Base-by-base conservation (phyloP, 495 filamentous ascomycete species). In the Cercophora samala region DNA sequence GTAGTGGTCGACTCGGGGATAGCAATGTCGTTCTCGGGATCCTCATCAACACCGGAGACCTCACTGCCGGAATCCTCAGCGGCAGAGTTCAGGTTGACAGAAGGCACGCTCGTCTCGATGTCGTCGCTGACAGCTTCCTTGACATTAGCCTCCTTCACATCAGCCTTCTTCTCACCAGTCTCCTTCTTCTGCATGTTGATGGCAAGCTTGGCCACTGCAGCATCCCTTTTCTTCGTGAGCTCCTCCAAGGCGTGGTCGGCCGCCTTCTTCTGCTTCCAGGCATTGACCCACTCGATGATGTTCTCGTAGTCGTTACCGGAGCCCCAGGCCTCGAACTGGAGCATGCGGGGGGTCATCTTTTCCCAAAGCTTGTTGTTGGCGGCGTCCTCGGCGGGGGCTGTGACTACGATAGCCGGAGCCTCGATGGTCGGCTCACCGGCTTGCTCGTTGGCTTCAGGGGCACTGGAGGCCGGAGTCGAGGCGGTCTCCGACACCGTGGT, bases 81-180 rank as follows among this genome's bases (percentile, higher is more conserved):
- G 9, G 37, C 37, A 46, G 5, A 46, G 37, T 46, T 13, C 6
- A 46, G 15, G 11, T 46, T 13, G 37, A 46, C 6, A 46, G 37
- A 46, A 46, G 37, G 37, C 37, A 9, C 26, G 4, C 4, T 8
- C 37, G 1, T 46, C 37, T 8, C 3, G 37, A 46, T 17, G 15
- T 46, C 37, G 15, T 46, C 2, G 37, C 37, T 46, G 37, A 46
- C 37, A n/a, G 21, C 60, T 18, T 5, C 60, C n/a, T 37, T 26
- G 5, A 23, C n/a, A 15, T 52, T 17, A 17, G n/a, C 24, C 37
- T 51, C 32, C 32, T 52, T 22, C 18, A 9, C 60, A 19, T 5
- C n/a, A 8, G n/a, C 18, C 60, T 62, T 62, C 24, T 52, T 21
- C n/a, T 52, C 4, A n/a, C n/a, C n/a, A n/a, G n/a, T n/a, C 60